Evolutionary conservation across 2,329 filamentous ascomycete species (phyloP).

Genomic region (Fusarium luffae): DNA sequence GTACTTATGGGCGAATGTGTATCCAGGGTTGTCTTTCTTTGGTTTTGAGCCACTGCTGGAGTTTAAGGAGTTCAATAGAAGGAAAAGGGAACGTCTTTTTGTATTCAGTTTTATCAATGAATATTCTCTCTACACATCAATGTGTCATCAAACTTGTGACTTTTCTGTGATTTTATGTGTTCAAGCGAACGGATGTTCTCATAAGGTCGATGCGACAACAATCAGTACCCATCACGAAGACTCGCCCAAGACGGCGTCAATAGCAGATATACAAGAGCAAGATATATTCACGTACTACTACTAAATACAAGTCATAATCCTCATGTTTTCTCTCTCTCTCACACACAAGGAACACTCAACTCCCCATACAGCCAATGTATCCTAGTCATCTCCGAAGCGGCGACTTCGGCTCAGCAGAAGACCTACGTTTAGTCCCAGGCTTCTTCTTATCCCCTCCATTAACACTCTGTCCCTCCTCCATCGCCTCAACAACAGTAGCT

Average conservation of each 20-base stretch:
- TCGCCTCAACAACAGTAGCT: constrained; percentile 26
- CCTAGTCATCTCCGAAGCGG: constrained; percentile 22
- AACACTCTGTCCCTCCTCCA: constrained; percentile 15
- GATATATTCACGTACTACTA: background rate
- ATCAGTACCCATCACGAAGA: background rate
- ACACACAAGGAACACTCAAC: background rate
- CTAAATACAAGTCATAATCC: background rate
- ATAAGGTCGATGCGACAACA: too few relatives aligned
- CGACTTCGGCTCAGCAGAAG: constrained; percentile 26
- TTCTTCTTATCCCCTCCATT: constrained; percentile 34
- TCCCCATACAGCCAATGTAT: background rate
- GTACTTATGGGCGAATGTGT: too few relatives aligned
- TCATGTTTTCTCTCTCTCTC: background rate
- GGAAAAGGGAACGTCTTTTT: background rate
- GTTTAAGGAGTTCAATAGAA: too few relatives aligned
- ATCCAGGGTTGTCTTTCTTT: too few relatives aligned
- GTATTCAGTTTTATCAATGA: background rate
- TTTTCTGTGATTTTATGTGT: background rate
- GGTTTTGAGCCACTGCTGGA: too few relatives aligned
- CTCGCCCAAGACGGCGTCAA: background rate
- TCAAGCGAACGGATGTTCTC: too few relatives aligned
- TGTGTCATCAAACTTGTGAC: background rate
- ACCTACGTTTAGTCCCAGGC: constrained; percentile 6
- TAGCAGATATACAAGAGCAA: accelerated
- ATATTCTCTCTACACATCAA: background rate